Evolutionary conservation across 2,329 filamentous ascomycete genomes (phyloP).

Genomic region (Tolypocladium capitatum): DNA sequence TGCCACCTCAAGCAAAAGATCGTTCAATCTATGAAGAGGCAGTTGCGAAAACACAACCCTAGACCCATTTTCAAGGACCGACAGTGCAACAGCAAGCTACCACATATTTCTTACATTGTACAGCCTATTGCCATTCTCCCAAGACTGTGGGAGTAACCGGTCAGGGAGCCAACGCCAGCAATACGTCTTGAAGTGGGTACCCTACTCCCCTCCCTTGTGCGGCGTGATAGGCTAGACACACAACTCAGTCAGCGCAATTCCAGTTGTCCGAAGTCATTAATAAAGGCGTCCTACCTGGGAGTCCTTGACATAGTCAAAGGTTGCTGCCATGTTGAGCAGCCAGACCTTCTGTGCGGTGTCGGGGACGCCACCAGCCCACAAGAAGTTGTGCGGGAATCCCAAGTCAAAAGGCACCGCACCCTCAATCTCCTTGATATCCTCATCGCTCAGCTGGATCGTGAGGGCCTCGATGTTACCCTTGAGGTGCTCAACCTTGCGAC

Average conservation of each 20-base stretch:
- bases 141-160: not conserved
- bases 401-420: conserved; percentile 45
- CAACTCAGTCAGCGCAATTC: not conserved
- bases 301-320: conserved; percentile 35
- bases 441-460: conserved; percentile 39
- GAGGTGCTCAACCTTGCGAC: conserved; percentile 55
- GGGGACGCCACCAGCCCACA: conserved; percentile 28
- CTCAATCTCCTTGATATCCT: conserved; percentile 57
- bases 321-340: conserved; percentile 32
- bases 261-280: not conserved
- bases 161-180: conserved; percentile 19
- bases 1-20: no score
- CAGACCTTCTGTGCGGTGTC: conserved; percentile 27
- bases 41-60: not conserved
- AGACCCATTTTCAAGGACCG: not conserved
- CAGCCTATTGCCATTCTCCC: not conserved
- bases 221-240: conserved; percentile 25
- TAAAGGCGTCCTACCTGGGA: conserved; percentile 14
- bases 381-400: conserved; percentile 53
- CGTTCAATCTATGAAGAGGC: not conserved
- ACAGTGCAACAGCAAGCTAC: not conserved
- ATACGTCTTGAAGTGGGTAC: conserved; percentile 15
- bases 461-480: conserved; percentile 58
- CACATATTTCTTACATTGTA: not conserved
- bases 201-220: conserved; percentile 28